These are phyloP conservation scores for Botrytis elliptica DNA, from an alignment of 2,329 filamentous ascomycete species.

Conservation along the genomic window DNA sequence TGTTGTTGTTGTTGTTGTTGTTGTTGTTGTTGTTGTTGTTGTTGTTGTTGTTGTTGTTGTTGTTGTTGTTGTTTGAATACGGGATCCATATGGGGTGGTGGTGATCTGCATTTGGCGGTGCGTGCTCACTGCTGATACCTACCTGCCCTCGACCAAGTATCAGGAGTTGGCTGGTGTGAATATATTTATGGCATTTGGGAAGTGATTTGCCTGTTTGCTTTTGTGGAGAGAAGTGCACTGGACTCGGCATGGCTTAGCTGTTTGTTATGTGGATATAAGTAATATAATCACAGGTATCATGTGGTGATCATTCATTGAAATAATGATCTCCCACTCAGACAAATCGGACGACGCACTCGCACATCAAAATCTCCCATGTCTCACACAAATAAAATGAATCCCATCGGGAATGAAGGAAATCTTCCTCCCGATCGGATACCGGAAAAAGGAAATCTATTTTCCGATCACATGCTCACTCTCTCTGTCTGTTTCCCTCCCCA, in stretches of 20 bases:
- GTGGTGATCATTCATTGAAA: background rate
- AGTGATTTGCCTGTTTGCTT: background rate
- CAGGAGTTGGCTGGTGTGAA: background rate
- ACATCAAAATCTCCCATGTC: background rate
- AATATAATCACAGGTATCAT: background rate
- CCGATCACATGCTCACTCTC: background rate
- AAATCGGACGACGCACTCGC: background rate
- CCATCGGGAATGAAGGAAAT: background rate
- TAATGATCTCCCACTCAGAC: background rate
- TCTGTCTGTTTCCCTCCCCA: background rate
- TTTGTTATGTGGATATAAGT: background rate
- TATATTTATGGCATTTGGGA: background rate
- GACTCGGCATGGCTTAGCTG: background rate
- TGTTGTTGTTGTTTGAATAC: background rate
- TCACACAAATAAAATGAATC: background rate
- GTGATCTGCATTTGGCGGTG: background rate
- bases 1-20: background rate
- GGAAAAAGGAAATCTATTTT: background rate
- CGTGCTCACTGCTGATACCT: background rate
- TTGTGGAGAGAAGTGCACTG: conserved; percentile 1
- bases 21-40: background rate
- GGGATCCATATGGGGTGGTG: background rate
- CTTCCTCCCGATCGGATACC: background rate
- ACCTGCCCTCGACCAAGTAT: background rate
- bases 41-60: background rate